A percentile compares a stretch with the other conserved stretches of the same genome.
Conservation (phyloP, 2,329 filamentous ascomycete genomes). For the Didymella keratinophila region DNA sequence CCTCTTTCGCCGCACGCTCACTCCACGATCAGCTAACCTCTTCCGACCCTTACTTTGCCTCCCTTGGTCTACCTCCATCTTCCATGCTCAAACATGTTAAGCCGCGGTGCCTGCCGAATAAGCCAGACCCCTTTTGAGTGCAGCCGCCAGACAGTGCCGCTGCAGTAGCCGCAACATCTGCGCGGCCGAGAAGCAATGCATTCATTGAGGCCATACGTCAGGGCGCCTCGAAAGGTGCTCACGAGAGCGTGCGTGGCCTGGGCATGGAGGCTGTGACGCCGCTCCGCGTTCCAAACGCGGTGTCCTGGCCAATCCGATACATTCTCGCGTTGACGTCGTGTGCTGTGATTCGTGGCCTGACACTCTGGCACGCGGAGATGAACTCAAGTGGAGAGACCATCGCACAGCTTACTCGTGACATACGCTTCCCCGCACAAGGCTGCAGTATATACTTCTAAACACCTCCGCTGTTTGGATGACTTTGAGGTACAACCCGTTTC, state of each 20-base stretch:
- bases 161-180: conserved; percentile 25
- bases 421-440: conserved; percentile 35
- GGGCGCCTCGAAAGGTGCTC: conserved; percentile 19
- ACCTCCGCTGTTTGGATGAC: conserved; percentile 25
- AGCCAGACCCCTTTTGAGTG: conserved; percentile 20
- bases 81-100: conserved; percentile 25
- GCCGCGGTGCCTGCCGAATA: conserved; percentile 29
- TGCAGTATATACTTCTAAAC: conserved; percentile 36
- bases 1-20: conserved; percentile 13
- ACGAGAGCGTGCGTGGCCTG: conserved; percentile 26
- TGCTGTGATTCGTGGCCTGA: conserved; percentile 48
- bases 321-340: conserved; percentile 26
- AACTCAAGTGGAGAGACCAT: conserved; percentile 37
- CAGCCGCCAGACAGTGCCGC: conserved; percentile 22
- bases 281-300: conserved; percentile 20
- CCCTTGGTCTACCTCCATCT: conserved; percentile 19
- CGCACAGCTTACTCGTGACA: conserved; percentile 41
- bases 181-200: conserved; percentile 45
- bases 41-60: conserved; percentile 17
- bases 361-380: conserved; percentile 33
- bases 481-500: conserved; percentile 29
- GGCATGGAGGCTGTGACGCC: conserved; percentile 32
- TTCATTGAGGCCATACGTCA: conserved; percentile 32
- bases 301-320: conserved; percentile 18
- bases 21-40: conserved; percentile 30